Evolutionary conservation across 1,284 basidiomycete species (phyloP).

Genomic region (Apiotrichum laibachii): DNA sequence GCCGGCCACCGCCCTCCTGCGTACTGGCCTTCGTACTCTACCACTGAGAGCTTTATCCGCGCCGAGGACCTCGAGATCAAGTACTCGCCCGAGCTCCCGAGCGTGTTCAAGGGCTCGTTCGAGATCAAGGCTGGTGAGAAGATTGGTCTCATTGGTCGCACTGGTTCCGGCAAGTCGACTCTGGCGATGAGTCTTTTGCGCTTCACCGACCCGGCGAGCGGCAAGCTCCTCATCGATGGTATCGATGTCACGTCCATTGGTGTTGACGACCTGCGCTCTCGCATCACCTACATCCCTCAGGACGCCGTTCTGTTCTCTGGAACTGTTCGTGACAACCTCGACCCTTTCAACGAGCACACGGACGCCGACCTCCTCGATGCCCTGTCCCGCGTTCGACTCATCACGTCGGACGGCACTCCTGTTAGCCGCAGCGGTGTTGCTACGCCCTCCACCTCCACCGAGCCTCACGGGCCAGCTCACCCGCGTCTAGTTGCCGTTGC

Average conservation of each 20-base stretch:
- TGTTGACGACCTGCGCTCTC: constrained; percentile 65
- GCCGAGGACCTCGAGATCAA: constrained; percentile 74
- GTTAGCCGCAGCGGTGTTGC: constrained; percentile 7
- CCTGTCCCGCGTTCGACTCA: constrained; percentile 47
- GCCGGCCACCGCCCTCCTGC: constrained; percentile 68
- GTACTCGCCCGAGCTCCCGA: constrained; percentile 78
- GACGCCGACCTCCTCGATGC: constrained; percentile 68
- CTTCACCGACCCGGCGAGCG: constrained; percentile 78
- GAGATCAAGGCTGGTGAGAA: constrained; percentile 70
- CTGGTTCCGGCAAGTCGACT: constrained; percentile 56
- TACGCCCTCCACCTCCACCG: constrained; percentile 4
- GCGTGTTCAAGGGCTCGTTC: constrained; percentile 77
- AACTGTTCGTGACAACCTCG: constrained; percentile 78
- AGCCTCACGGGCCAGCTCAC: constrained; percentile 5
- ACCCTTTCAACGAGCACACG: constrained; percentile 79
- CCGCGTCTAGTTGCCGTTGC: constrained; percentile 24
- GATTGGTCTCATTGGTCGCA: constrained; percentile 59
- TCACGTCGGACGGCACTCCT: constrained; percentile 9
- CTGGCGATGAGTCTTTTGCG: constrained; percentile 81
- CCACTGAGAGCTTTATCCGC: constrained; percentile 52
- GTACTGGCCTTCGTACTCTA: constrained; percentile 70
- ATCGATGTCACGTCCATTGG: constrained; percentile 87
- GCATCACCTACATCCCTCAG: constrained; percentile 54
- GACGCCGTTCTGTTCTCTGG: constrained; percentile 83
- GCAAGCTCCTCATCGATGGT: constrained; percentile 79